Percentiles rank a stretch among this genome's conserved stretches.
Evolutionary conservation across 441 rosid species (phyloP).

Genomic region (Erodium chrysanthum): DNA sequence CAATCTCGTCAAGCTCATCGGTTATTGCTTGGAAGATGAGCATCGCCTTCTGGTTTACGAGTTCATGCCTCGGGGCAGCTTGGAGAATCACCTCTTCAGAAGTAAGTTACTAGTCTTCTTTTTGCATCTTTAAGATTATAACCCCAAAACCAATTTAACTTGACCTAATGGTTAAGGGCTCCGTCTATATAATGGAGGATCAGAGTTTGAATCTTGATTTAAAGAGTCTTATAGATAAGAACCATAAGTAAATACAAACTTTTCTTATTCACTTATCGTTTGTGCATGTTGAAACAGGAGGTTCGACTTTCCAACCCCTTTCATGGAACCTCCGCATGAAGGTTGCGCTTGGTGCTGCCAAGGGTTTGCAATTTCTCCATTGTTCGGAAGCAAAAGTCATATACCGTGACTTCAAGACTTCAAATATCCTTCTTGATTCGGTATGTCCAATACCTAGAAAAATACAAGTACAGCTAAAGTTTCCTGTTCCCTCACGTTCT

Average conservation of each 20-base stretch:
- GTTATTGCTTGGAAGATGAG: slow-evolving; percentile 54
- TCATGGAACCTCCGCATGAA: slow-evolving; percentile 47
- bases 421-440: slow-evolving; percentile 31
- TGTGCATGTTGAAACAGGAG: slow-evolving; percentile 39
- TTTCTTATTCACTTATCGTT: too few relatives aligned
- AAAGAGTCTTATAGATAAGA: too few relatives aligned
- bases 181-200: too few relatives aligned
- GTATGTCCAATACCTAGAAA: not conserved
- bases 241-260: too few relatives aligned
- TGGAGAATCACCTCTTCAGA: slow-evolving; percentile 59
- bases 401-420: slow-evolving; percentile 53
- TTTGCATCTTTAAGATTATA: too few relatives aligned
- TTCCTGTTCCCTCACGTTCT: too few relatives aligned
- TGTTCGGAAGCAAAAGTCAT: slow-evolving; percentile 49
- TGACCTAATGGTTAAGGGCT: too few relatives aligned
- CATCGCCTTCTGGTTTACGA: slow-evolving; percentile 15
- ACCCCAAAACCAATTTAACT: too few relatives aligned
- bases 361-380: slow-evolving; percentile 62
- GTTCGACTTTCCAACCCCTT: slow-evolving; percentile 47
- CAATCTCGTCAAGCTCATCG: slow-evolving; percentile 54
- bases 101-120: slow-evolving; percentile 25
- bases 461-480: too few relatives aligned
- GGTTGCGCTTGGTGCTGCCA: slow-evolving; percentile 58
- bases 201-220: too few relatives aligned
- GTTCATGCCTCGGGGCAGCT: slow-evolving; percentile 6